A percentile compares a stretch with the other conserved stretches of the same genome.
These are phyloP conservation scores for Geotrichum klebahnii DNA, from an alignment of 1,139 yeast species.

Conservation along the genomic window DNA sequence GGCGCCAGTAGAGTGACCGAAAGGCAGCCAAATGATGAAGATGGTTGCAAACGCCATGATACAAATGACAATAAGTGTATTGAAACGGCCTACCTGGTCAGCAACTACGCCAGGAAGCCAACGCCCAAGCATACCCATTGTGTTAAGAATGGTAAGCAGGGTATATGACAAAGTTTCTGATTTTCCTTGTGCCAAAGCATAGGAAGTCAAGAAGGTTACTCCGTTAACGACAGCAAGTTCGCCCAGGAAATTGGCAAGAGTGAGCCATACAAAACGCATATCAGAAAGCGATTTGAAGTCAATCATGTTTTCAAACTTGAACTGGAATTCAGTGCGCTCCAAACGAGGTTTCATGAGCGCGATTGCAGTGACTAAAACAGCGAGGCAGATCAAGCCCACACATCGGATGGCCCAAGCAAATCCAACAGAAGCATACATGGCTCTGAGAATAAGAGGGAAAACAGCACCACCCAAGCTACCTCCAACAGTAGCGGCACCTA, in stretches of 20 bases:
- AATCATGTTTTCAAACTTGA: conserved; percentile 9
- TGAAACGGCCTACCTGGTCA: conserved; percentile 57
- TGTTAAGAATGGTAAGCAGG: conserved; percentile 50
- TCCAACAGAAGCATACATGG: conserved; percentile 50
- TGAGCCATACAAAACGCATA: conserved; percentile 41
- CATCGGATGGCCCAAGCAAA: conserved; percentile 57
- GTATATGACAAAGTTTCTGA: conserved; percentile 50
- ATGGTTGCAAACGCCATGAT: conserved; percentile 42
- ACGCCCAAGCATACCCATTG: conserved; percentile 57
- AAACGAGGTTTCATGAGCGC: conserved; percentile 36
- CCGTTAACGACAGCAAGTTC: conserved; percentile 56
- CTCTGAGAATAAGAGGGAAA: conserved; percentile 57
- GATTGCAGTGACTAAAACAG: conserved; percentile 41
- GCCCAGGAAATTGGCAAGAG: conserved; percentile 47
- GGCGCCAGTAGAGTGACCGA: conserved; percentile 38
- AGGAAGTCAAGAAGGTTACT: conserved; percentile 54
- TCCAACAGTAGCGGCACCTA: conserved; percentile 62
- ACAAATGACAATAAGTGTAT: conserved; percentile 48
- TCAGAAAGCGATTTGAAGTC: conserved; percentile 43
- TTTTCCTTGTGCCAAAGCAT: conserved; percentile 54
- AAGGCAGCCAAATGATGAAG: conserved; percentile 52
- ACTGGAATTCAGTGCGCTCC: conserved; percentile 24
- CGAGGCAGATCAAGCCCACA: conserved; percentile 50
- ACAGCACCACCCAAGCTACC: conserved; percentile 65
- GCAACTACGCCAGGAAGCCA: conserved; percentile 52